Conservation (phyloP, 192 early-diverging fungal species). For the Spinellus fusiger region DNA sequence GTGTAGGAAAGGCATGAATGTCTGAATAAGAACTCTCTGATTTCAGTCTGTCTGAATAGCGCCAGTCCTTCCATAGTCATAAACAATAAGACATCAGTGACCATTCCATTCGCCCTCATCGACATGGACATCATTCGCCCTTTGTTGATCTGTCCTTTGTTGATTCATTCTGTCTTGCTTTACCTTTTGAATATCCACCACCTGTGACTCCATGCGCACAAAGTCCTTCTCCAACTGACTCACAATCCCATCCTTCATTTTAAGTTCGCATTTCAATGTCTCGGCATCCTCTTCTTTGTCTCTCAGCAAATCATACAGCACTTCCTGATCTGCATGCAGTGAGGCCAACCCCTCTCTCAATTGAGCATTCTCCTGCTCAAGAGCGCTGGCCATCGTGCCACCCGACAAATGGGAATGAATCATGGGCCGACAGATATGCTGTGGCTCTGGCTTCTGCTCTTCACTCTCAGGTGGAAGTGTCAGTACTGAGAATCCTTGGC, state of each 20-base stretch:
- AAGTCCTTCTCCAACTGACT: slow-evolving; percentile 35
- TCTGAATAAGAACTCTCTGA: slow-evolving; percentile 16
- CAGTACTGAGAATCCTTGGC: slow-evolving; percentile 12
- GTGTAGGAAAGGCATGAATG: slow-evolving; percentile 12
- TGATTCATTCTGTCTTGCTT: not conserved
- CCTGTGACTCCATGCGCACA: slow-evolving; percentile 25
- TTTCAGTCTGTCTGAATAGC: slow-evolving; percentile 1
- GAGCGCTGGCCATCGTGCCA: slow-evolving; percentile 2
- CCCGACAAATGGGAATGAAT: slow-evolving; percentile 20
- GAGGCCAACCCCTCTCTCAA: slow-evolving; percentile 11
- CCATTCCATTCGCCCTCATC: not conserved
- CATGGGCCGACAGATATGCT: slow-evolving; percentile 33
- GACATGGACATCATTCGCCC: too few species aligned
- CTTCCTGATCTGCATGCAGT: slow-evolving; percentile 18
- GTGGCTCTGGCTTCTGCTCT: slow-evolving; percentile 12
- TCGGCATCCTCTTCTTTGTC: slow-evolving; percentile 29
- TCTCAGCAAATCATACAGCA: slow-evolving; percentile 14
- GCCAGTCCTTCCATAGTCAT: not conserved
- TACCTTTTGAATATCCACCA: slow-evolving; percentile 28
- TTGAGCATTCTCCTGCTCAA: slow-evolving; percentile 23
- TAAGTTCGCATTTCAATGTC: slow-evolving; percentile 27
- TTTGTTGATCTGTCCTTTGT: too few species aligned
- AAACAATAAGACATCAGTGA: not conserved
- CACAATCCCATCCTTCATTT: slow-evolving; percentile 30
- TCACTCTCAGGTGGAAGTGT: slow-evolving; percentile 23